Evolutionary conservation across 345 rosid genomes (phyloP), one percentile per base, ranked within the genome.

Genomic region (Moringa oleifera): DNA sequence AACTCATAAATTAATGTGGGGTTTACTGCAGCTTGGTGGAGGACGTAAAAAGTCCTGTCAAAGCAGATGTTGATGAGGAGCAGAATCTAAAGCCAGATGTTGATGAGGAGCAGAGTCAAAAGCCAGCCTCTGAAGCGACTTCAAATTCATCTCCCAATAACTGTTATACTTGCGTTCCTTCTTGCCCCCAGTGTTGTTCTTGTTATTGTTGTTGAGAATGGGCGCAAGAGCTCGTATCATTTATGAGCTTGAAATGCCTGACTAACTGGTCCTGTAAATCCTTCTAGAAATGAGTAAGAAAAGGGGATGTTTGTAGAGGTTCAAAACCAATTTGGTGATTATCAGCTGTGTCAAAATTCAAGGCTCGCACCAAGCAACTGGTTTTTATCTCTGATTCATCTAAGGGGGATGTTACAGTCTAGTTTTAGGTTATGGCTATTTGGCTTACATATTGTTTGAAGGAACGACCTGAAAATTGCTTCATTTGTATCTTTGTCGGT

Each of bases 21-120:
- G 49, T 64, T 45, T 25, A 9, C 33, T 56, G 74, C 77, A 86
- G 89, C 28, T 77, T 82, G 63, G 68, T 66, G 16, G 75, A 68
- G 20, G 74, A 65, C 23, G 55, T 33, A 33, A 59, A 25, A 65
- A 57, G 33, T 41, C 25, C 73, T 8, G 55, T 11, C 41, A 71
- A 63, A 18, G 57, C 18, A 53, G 70, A 67, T 31, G 59, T n/a
- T n/a, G n/a, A 20, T 50, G 68, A 67, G 66, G 68, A 70, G 46
- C 61, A 66, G n/a, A 53, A 61, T 20, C 22, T 59, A 55, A 18
- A 25, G 66, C 23, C 68, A 68, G 56, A n/a, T n/a, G n/a, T n/a
- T n/a, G n/a, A 20, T 50, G 68, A 67, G 66, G 68, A 70, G 46
- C 61, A 66, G n/a, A 53, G 58, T 20, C 22, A 59, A 55, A 18